Evolutionary conservation across 257 asterid species (phyloP).

Genomic region (Gentiana dahurica): DNA sequence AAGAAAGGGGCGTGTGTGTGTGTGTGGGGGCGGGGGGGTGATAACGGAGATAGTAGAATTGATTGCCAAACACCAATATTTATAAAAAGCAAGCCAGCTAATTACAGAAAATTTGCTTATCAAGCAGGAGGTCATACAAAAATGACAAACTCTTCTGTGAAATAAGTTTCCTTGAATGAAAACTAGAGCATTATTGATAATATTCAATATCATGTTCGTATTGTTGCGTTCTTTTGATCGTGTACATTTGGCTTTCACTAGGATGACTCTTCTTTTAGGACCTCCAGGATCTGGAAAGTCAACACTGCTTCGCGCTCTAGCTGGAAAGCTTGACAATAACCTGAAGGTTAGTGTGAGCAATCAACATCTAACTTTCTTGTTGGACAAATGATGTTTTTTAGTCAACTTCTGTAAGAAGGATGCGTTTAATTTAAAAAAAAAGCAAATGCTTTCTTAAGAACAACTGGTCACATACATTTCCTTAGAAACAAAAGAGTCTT

Average conservation of each 20-base stretch:
- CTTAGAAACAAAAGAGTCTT: too few relatives aligned
- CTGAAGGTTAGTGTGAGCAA: conserved; percentile 47
- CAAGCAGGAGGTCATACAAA: too few relatives aligned
- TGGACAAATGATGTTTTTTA: not conserved
- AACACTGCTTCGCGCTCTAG: conserved; percentile 63
- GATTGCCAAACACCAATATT: too few relatives aligned
- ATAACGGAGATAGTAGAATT: too few relatives aligned
- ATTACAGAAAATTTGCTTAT: too few relatives aligned
- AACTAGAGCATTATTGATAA: not conserved
- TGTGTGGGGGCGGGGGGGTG: too few relatives aligned
- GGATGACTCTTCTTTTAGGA: conserved; percentile 88
- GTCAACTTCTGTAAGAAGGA: not conserved
- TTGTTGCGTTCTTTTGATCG: not conserved
- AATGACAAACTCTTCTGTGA: too few relatives aligned
- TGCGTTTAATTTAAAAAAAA: not conserved
- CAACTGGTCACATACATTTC: too few relatives aligned
- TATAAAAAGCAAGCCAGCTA: too few relatives aligned
- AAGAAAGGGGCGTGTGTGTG: too few relatives aligned
- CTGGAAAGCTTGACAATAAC: conserved; percentile 62
- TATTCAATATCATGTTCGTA: not conserved
- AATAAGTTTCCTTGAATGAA: too few relatives aligned
- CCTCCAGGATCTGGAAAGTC: conserved; percentile 97
- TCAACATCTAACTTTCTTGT: not conserved
- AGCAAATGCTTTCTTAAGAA: too few relatives aligned
- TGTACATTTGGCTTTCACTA: conserved; percentile 14